A percentile compares a stretch with the other conserved stretches of the same genome.
Conservation (phyloP, 768 basidiomycete species). For the Termitomyces sp. region DNA sequence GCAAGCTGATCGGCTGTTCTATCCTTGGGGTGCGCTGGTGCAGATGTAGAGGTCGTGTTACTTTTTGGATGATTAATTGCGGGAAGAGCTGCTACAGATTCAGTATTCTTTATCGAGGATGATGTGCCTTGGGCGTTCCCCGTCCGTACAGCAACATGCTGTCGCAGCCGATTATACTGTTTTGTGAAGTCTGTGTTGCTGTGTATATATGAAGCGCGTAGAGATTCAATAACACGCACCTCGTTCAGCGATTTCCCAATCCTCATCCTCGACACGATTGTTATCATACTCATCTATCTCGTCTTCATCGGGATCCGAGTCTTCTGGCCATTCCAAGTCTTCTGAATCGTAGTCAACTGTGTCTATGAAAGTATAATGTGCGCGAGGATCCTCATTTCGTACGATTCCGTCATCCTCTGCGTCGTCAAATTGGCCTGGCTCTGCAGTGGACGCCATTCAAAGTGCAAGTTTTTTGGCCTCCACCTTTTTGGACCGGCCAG, state of each 20-base stretch:
- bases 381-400: constrained; percentile 12
- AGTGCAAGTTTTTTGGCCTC: neutral
- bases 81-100: constrained; percentile 57
- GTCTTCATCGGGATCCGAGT: constrained; percentile 33
- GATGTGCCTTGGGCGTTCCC: constrained; percentile 58
- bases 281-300: constrained; percentile 46
- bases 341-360: constrained; percentile 31
- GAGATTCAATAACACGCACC: constrained; percentile 35
- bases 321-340: constrained; percentile 22
- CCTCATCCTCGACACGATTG: constrained; percentile 74
- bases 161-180: constrained; percentile 91
- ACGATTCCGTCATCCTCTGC: constrained; percentile 29
- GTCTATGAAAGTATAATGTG: constrained; percentile 39
- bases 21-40: constrained; percentile 37
- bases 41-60: constrained; percentile 16
- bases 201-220: constrained; percentile 1
- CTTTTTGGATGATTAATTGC: constrained; percentile 64
- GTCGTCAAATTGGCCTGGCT: constrained; percentile 59
- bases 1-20: constrained; percentile 68
- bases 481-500: neutral
- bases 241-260: constrained; percentile 83
- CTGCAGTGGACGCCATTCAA: constrained; percentile 28
- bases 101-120: constrained; percentile 43
- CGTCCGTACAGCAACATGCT: constrained; percentile 81
- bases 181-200: constrained; percentile 85